A percentile compares a stretch with the other conserved stretches of the same genome.
Conservation (phyloP, 164 flowering plant species). For the Vitis labrusca region DNA sequence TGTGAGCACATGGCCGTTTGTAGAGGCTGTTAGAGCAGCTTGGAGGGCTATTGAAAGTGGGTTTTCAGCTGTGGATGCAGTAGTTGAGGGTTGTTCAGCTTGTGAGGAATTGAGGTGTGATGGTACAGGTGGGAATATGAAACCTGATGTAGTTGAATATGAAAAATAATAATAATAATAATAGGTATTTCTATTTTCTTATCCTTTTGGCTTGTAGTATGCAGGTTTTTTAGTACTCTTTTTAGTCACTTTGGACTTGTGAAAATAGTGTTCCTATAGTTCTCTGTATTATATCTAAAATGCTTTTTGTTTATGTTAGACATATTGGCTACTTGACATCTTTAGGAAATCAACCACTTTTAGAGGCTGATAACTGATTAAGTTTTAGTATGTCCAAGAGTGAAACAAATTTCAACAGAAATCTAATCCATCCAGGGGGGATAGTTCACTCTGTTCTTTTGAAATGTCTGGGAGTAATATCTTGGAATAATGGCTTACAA, state of each 20-base stretch:
- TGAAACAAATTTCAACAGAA: too few relatives aligned
- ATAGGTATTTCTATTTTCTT: neutral
- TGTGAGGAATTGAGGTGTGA: conserved; percentile 89
- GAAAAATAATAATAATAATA: too few relatives aligned
- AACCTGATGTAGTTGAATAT: too few relatives aligned
- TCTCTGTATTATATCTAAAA: neutral
- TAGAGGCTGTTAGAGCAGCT: conserved; percentile 71
- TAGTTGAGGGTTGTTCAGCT: conserved; percentile 94
- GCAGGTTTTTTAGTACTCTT: neutral
- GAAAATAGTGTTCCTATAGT: too few relatives aligned
- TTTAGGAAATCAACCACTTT: too few relatives aligned
- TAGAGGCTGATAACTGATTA: too few relatives aligned
- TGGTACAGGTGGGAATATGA: conserved; percentile 67
- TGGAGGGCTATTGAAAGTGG: conserved; percentile 77
- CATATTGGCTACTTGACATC: too few relatives aligned
- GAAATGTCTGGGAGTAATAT: neutral
- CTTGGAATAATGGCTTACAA: neutral
- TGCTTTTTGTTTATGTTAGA: neutral
- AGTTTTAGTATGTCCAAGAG: too few relatives aligned
- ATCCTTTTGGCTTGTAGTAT: neutral
- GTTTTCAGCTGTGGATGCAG: conserved; percentile 67
- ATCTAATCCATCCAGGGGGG: neutral
- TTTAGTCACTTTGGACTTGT: neutral
- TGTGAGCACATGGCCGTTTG: conserved; percentile 94
- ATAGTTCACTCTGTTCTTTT: neutral